A percentile compares a stretch with the other conserved stretches of the same genome.
phyloP scores from a whole-genome alignment of 2,329 filamentous ascomycete genomes.

The Hymenotorrendiella dingleyae region DNA sequence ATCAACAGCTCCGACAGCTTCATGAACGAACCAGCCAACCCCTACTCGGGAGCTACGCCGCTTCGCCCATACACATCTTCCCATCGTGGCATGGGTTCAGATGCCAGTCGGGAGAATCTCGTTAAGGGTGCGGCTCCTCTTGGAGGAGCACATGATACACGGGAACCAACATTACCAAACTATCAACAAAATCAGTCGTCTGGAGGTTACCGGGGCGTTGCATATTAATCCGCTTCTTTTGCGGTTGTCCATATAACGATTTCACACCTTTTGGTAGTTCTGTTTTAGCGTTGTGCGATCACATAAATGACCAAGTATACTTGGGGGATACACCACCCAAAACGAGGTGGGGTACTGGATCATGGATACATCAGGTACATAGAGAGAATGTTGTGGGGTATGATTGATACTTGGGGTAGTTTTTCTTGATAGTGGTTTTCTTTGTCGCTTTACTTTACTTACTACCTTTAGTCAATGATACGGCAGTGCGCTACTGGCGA shows the following conservation, averaged over 20 bases:
- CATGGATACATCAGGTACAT: no score
- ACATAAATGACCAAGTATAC: background rate
- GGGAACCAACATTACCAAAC: slow-evolving; percentile 18
- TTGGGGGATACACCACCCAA: background rate
- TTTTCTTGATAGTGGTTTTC: background rate
- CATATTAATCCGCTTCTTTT: slow-evolving; percentile 17
- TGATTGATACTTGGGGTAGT: background rate
- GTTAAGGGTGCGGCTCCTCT: slow-evolving; percentile 22
- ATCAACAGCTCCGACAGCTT: slow-evolving; percentile 19
- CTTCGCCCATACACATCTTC: slow-evolving; percentile 16
- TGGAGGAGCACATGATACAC: slow-evolving; percentile 19
- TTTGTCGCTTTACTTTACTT: background rate
- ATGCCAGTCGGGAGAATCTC: slow-evolving; percentile 21
- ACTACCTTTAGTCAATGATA: slow-evolving; percentile 1
- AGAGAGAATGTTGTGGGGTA: background rate
- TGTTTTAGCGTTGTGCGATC: no score
- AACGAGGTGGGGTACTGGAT: no score
- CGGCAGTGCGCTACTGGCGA: background rate
- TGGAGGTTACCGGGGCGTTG: slow-evolving; percentile 24
- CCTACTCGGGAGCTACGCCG: slow-evolving; percentile 22
- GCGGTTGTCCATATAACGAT: slow-evolving; percentile 9
- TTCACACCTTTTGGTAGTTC: no score
- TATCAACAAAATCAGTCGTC: slow-evolving; percentile 6
- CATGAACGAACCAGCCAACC: slow-evolving; percentile 27
- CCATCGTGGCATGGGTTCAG: slow-evolving; percentile 8